Base-by-base conservation (phyloP, 73 alveolate genomes). In the Paramecium sexaurelia region DNA sequence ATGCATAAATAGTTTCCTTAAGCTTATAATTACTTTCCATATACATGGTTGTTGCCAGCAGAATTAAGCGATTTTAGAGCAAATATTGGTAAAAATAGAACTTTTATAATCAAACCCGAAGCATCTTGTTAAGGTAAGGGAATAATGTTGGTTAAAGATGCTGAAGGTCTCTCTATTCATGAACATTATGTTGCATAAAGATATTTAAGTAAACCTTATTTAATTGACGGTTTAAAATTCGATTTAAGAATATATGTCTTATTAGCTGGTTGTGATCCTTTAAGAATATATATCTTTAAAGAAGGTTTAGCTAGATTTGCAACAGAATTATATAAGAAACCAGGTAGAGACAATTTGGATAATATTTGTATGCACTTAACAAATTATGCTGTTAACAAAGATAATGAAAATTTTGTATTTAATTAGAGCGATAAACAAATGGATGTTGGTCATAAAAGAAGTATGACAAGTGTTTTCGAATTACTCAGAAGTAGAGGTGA, bases 251-350 rank as follows among this genome's bases (percentile, higher is more conserved):
- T 97, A 13, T 98, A 96, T 92, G 99, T 95, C 7, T 86, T 97
- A 15, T 92, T 98, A 6, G 95, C 98, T 43, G 99, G 99, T 1
- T 96, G 98, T 43, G 95, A 95, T 61, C 99, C 99, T 20, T 90
- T 98, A 68, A 94, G 97, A 91, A 93, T 97, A 1, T 98, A 91
- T 91, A 75, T 98, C 20, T 96, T 95, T 85, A 93, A 97, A 95
- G 99, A 97, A 85, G 99, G 99, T 3, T 87, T 97, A 55, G 99
- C 98, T 29, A 91, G 99, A 61, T 93, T 97, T 87, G 97, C 99
- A 5, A 92, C 97, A 15, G 97, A 92, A 26, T 71, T 83, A 32
- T 96, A 96, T 67, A 85, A 83, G 19, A 73, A 91, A 22, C 99
- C 99, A 3, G 86, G 92, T 19, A 86, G 88, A 33, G 55, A 73